phyloP scores from a whole-genome alignment of 2,329 filamentous ascomycete genomes.

The Pleoardoris graminearum region DNA sequence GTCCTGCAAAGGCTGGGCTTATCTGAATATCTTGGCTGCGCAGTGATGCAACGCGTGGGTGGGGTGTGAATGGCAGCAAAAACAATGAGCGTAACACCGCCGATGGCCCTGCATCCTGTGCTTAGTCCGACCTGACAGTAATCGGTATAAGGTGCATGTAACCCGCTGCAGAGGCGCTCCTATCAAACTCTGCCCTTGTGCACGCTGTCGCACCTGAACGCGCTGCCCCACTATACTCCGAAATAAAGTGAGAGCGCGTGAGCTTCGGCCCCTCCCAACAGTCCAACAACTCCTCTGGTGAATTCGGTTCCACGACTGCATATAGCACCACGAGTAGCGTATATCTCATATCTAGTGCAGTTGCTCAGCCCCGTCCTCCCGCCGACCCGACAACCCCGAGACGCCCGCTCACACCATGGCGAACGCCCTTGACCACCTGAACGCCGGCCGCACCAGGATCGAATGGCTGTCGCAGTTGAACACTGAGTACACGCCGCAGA shows the following conservation, averaged over 20 bases:
- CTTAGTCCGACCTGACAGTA: not conserved
- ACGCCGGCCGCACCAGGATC: constrained; percentile 69
- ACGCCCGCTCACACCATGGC: constrained; percentile 54
- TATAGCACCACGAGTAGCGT: not conserved
- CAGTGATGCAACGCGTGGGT: constrained; percentile 16
- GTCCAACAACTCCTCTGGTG: constrained; percentile 10
- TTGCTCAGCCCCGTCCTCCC: constrained; percentile 9
- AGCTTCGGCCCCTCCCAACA: constrained; percentile 19
- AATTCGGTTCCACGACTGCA: not conserved
- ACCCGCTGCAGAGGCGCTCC: constrained; percentile 1
- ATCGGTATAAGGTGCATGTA: constrained; percentile 8
- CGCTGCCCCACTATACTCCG: constrained; percentile 13
- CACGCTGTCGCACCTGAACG: constrained; percentile 9
- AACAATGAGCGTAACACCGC: constrained; percentile 13
- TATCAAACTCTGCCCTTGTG: constrained; percentile 9
- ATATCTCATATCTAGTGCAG: constrained; percentile 4
- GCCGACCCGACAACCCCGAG: constrained; percentile 11
- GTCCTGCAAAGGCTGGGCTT: constrained; percentile 8
- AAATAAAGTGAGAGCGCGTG: constrained; percentile 16
- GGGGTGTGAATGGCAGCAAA: constrained; percentile 11
- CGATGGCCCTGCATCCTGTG: not conserved
- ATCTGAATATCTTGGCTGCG: constrained; percentile 10
- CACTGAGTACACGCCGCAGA: constrained; percentile 82
- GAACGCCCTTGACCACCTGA: constrained; percentile 78
- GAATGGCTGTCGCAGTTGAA: constrained; percentile 79